A percentile compares a stretch with the other conserved stretches of the same genome.
Evolutionary conservation across 768 basidiomycete genomes (phyloP).

Genomic region (Agaricus blazei): DNA sequence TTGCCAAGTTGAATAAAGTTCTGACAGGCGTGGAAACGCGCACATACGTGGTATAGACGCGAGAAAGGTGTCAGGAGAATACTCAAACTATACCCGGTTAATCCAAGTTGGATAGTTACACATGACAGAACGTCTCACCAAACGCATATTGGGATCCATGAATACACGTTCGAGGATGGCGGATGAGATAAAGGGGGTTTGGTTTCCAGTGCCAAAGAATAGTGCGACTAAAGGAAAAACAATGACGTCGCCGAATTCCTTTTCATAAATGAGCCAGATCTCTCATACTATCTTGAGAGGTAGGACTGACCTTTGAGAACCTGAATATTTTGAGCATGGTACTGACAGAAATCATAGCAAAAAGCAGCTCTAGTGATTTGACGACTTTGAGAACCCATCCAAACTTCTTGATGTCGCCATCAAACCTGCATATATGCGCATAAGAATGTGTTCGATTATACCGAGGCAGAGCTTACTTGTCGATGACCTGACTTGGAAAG

Average conservation of each 20-base stretch:
- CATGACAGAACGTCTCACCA: conserved; percentile 11
- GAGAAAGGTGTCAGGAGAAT: conserved; percentile 24
- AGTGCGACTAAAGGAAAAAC: conserved; percentile 26
- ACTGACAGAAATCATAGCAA: conserved; percentile 25
- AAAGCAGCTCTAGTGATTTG: conserved; percentile 22
- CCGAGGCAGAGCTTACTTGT: conserved; percentile 14
- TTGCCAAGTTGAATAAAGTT: conserved; percentile 23
- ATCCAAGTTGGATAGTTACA: too few relatives aligned
- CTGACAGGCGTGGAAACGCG: conserved; percentile 23
- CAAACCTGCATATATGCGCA: conserved; percentile 15
- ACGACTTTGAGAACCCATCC: conserved; percentile 24
- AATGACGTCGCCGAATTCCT: conserved; percentile 26
- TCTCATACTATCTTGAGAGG: neutral
- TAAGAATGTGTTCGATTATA: neutral
- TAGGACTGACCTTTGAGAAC: conserved; percentile 22
- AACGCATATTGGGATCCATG: conserved; percentile 29
- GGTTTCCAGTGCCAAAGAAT: conserved; percentile 29
- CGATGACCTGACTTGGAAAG: conserved; percentile 25
- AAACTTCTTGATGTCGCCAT: conserved; percentile 25
- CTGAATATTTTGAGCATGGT: conserved; percentile 23
- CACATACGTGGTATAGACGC: conserved; percentile 25
- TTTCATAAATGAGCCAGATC: neutral
- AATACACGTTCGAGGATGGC: conserved; percentile 28
- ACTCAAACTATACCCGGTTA: conserved; percentile 20
- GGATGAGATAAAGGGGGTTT: conserved; percentile 27